phyloP scores from a whole-genome alignment of 768 basidiomycete species.

The Strobilomyces echinocephalus region DNA sequence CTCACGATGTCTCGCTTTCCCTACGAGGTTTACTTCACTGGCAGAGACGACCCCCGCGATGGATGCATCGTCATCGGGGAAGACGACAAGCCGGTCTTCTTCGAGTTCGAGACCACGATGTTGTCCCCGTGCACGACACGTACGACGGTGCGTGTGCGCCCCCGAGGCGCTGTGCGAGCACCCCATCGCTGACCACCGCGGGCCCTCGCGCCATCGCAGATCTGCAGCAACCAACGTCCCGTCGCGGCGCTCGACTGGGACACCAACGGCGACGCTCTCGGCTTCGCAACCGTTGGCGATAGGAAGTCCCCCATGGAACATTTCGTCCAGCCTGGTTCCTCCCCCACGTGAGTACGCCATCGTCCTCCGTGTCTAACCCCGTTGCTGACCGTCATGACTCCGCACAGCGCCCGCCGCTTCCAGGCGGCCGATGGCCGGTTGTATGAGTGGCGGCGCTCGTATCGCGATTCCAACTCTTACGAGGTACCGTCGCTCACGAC shows the following conservation, averaged over 20 bases:
- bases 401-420: constrained; percentile 55
- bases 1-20: constrained; percentile 33
- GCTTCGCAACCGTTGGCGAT: constrained; percentile 47
- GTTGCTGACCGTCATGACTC: background rate
- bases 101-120: constrained; percentile 58
- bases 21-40: constrained; percentile 65
- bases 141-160: constrained; percentile 22
- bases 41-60: constrained; percentile 60
- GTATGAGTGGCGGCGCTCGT: constrained; percentile 63
- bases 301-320: constrained; percentile 58
- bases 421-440: constrained; percentile 49
- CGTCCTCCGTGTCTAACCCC: background rate
- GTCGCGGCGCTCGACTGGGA: constrained; percentile 53
- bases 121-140: constrained; percentile 19
- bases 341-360: constrained; percentile 37
- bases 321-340: constrained; percentile 52
- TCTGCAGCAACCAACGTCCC: constrained; percentile 43
- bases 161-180: background rate
- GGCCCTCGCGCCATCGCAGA: constrained; percentile 10
- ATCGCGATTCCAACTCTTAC: constrained; percentile 47
- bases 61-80: constrained; percentile 65
- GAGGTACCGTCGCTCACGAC: constrained; percentile 42
- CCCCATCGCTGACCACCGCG: background rate
- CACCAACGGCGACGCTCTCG: constrained; percentile 28
- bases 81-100: constrained; percentile 53